Evolutionary conservation across 108 stramenopile genomes (phyloP), one percentile per base, ranked within the genome.

Genomic region (Nitzschia palea): DNA sequence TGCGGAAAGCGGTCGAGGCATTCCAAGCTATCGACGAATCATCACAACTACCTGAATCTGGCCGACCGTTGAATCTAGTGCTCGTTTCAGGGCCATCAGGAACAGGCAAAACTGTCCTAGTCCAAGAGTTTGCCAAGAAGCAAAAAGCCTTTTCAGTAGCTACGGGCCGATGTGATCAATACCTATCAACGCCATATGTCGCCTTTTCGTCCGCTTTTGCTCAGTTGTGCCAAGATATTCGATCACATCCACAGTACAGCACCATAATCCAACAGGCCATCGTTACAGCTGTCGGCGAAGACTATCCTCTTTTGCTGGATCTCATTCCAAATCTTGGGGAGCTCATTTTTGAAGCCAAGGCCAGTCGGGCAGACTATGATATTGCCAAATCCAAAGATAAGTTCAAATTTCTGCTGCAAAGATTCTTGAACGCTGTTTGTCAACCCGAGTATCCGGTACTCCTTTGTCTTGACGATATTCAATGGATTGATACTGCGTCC

Each of bases 141-240:
- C 12, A 28, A 15, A 31, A 28, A 12, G 12, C 28, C 6, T 15
- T 23, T 9, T 27, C 68, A 4, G 67, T 60, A 8, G 51, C 36
- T 4, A 17, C 25, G 30, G 74, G 74, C 10, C 63, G 70, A 31
- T 76, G 67, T 23, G 61, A 76, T 70, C 47, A 34, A 10, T 10
- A 31, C 15, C 10, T 40, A 14, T 3, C 26, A 1, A 32, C 35
- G 30, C 76, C 76, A 1, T 68, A 68, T 45, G 28, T 36, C 0
- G 76, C 63, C n/a, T 77, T 77, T 58, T 17, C 34, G 30, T 25
- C 53, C 8, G 69, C 69, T 8, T 61, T 77, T 35, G 18, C 29
- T 4, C 25, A 56, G 10, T n/a, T 74, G 9, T 55, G 53, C 20
- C 14, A n/a, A 30, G 22, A 29, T 30, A 43, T 67, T 27, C 43